phyloP scores from a whole-genome alignment of 2,329 filamentous ascomycete genomes.

The Alternaria atra region DNA sequence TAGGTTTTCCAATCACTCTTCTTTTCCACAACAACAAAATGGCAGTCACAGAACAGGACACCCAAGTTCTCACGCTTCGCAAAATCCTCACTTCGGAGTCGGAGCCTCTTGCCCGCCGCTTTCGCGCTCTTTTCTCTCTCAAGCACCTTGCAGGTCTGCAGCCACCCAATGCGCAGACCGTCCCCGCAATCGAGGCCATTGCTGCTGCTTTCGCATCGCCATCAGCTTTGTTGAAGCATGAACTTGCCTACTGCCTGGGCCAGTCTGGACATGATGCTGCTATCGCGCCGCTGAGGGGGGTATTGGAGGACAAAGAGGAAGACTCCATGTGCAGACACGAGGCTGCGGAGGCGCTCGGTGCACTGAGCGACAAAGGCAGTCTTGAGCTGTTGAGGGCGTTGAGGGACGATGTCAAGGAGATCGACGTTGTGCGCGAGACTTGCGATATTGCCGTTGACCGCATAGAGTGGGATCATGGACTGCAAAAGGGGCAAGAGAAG shows the following conservation, averaged over 20 bases:
- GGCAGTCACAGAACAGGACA: slow-evolving; percentile 39
- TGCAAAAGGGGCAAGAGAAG: slow-evolving; percentile 71
- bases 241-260: slow-evolving; percentile 95
- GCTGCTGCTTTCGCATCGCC: slow-evolving; percentile 85
- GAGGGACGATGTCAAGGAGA: slow-evolving; percentile 78
- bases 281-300: slow-evolving; percentile 74
- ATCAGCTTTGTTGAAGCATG: slow-evolving; percentile 92
- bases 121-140: slow-evolving; percentile 95
- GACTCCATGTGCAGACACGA: slow-evolving; percentile 97
- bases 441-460: slow-evolving; percentile 96
- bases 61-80: slow-evolving; percentile 71
- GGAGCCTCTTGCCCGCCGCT: slow-evolving; percentile 84
- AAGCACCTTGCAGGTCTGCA: slow-evolving; percentile 85
- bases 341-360: slow-evolving; percentile 92
- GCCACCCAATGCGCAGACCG: slow-evolving; percentile 64
- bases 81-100: slow-evolving; percentile 81
- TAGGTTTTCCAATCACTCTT: background rate
- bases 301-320: slow-evolving; percentile 80
- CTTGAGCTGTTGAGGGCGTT: slow-evolving; percentile 76
- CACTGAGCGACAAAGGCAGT: slow-evolving; percentile 78
- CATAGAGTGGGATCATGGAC: slow-evolving; percentile 85
- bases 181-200: slow-evolving; percentile 79
- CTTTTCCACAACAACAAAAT: slow-evolving; percentile 24
- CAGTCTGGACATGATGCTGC: slow-evolving; percentile 84
- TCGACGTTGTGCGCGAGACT: slow-evolving; percentile 87